Percentiles rank a stretch among this genome's conserved stretches.
Conservation (phyloP, 257 asterid genomes). For the Ophiorrhiza pumila region DNA sequence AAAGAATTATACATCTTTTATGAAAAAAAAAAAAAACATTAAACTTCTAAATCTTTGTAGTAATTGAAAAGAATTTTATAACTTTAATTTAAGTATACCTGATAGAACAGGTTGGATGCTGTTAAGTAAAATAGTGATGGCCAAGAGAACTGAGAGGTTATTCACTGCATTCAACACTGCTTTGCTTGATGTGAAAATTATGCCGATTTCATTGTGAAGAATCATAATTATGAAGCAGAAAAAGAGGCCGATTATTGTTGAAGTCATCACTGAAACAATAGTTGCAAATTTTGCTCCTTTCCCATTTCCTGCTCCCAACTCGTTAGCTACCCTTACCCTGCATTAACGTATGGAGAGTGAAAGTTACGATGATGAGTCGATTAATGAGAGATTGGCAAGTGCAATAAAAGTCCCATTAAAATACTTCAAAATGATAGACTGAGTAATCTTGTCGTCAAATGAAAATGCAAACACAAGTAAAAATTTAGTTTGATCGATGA, state of each 20-base stretch:
- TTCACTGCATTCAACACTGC: slow-evolving; percentile 43
- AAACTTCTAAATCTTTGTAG: not conserved
- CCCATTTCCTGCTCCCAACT: slow-evolving; percentile 63
- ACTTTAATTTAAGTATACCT: slow-evolving; percentile 24
- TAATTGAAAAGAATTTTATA: not conserved
- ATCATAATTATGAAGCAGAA: slow-evolving; percentile 54
- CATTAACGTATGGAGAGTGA: no score
- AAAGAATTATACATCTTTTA: not conserved
- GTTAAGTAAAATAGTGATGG: slow-evolving; percentile 59
- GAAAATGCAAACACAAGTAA: not conserved
- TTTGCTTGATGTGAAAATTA: slow-evolving; percentile 47
- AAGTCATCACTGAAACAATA: slow-evolving; percentile 47
- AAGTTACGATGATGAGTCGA: no score
- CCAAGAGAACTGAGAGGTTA: slow-evolving; percentile 54
- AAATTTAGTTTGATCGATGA: not conserved
- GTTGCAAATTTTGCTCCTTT: slow-evolving; percentile 66
- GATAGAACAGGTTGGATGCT: slow-evolving; percentile 74
- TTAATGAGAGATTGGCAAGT: no score
- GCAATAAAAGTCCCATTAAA: not conserved
- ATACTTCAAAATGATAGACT: not conserved
- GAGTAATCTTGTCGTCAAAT: no score
- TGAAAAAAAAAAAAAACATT: not conserved
- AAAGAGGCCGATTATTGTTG: slow-evolving; percentile 38
- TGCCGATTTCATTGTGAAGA: slow-evolving; percentile 45
- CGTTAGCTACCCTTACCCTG: slow-evolving; percentile 27